A percentile compares a stretch with the other conserved stretches of the same genome.
Conservation (phyloP, 169 alveolate genomes). For the Eimeria brunetti region DNA sequence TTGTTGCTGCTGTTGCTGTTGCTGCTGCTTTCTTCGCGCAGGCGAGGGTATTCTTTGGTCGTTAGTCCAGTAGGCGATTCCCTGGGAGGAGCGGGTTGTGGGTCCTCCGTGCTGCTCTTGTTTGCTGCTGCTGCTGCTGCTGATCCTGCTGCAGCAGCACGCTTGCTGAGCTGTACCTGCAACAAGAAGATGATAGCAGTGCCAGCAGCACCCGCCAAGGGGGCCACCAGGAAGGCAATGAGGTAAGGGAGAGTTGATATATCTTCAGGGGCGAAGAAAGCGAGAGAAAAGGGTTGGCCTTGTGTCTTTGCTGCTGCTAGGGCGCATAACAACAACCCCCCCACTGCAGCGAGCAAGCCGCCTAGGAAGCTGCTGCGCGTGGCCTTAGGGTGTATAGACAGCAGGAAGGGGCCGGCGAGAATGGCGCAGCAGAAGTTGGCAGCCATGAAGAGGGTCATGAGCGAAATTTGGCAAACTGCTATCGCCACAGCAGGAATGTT, state of each 20-base stretch:
- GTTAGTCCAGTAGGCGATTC: neutral
- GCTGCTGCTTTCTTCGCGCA: neutral
- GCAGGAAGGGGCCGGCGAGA: conserved; percentile 69
- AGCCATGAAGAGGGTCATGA: conserved; percentile 38
- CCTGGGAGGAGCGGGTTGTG: neutral
- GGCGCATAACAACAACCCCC: conserved; percentile 31
- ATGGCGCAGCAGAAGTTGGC: conserved; percentile 72
- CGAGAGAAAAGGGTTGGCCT: neutral
- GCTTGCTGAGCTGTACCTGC: neutral
- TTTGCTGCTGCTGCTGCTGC: neutral
- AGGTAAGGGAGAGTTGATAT: conserved; percentile 58
- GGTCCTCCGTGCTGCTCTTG: neutral
- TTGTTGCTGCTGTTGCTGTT: neutral
- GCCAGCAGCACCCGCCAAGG: conserved; percentile 54
- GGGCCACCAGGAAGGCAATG: conserved; percentile 29
- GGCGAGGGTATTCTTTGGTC: neutral
- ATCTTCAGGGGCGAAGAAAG: conserved; percentile 66
- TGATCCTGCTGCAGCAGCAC: neutral
- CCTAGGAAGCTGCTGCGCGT: conserved; percentile 29
- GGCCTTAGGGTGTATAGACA: neutral
- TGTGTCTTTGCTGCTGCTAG: neutral
- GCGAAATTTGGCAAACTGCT: conserved; percentile 34
- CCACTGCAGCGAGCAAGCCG: neutral
- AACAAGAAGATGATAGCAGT: conserved; percentile 7
- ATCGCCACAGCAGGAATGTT: conserved; percentile 75